A percentile compares a stretch with the other conserved stretches of the same genome.
Evolutionary conservation across 768 basidiomycete genomes (phyloP).

Genomic region (Tremella fuciformis): DNA sequence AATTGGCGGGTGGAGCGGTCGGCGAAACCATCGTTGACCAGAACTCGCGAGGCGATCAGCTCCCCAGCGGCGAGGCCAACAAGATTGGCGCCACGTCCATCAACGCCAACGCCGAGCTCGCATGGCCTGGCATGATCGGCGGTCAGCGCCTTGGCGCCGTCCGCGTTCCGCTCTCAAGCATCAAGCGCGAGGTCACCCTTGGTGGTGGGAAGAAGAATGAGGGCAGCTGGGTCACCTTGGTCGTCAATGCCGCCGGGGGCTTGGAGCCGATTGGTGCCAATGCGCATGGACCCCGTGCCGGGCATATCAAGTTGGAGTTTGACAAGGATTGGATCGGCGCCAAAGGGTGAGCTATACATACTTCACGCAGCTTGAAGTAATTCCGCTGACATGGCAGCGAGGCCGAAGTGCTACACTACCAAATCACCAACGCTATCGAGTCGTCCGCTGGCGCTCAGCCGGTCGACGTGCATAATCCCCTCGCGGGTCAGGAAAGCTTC

Average conservation of each 20-base stretch:
- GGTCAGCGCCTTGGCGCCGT: slow-evolving; percentile 33
- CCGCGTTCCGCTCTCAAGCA: slow-evolving; percentile 18
- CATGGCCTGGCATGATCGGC: slow-evolving; percentile 37
- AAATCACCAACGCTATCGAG: slow-evolving; percentile 32
- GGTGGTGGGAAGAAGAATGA: slow-evolving; percentile 38
- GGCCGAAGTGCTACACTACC: slow-evolving; percentile 42
- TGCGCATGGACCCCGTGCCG: slow-evolving; percentile 26
- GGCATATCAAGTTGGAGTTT: slow-evolving; percentile 46
- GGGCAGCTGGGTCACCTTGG: background rate
- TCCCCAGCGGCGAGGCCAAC: slow-evolving; percentile 15
- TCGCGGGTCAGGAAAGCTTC: too few species aligned
- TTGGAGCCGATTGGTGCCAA: slow-evolving; percentile 2
- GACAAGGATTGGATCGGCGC: slow-evolving; percentile 51
- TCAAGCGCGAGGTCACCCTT: slow-evolving; percentile 30
- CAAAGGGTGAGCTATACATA: slow-evolving; percentile 38
- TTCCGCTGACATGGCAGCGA: slow-evolving; percentile 25
- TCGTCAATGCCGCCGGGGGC: background rate
- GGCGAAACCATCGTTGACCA: slow-evolving; percentile 35
- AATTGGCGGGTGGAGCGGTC: background rate
- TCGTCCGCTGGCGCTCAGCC: slow-evolving; percentile 5
- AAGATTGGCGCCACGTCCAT: slow-evolving; percentile 27
- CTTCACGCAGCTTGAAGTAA: slow-evolving; percentile 13
- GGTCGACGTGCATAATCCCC: too few species aligned
- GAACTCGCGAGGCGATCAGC: slow-evolving; percentile 31
- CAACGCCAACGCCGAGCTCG: slow-evolving; percentile 33